Conservation (phyloP, 2,329 filamentous ascomycete genomes). For the Botrytis fragariae region DNA sequence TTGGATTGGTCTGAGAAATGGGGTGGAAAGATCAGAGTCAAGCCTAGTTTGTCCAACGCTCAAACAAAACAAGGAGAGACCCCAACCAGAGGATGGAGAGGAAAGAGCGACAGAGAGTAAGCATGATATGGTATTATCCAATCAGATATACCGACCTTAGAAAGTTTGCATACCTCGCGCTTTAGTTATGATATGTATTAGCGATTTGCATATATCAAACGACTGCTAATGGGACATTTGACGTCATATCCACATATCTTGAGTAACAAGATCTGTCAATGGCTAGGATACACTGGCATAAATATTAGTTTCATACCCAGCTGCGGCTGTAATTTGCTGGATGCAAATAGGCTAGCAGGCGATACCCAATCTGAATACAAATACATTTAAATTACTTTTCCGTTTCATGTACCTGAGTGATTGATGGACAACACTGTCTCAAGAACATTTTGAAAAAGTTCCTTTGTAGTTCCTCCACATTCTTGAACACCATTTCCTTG, state of each 20-base stretch:
- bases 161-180: neutral
- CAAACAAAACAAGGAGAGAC: conserved; percentile 15
- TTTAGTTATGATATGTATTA: conserved; percentile 5
- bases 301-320: conserved; percentile 14
- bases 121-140: neutral
- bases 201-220: conserved; percentile 8
- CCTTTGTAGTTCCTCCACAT: neutral
- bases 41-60: conserved; percentile 21
- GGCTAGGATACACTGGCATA: conserved; percentile 4
- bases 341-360: conserved; percentile 13
- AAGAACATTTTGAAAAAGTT: neutral
- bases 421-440: neutral
- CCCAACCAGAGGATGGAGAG: conserved; percentile 18
- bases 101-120: conserved; percentile 14
- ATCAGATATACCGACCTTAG: neutral
- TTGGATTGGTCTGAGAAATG: conserved; percentile 37
- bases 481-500: neutral
- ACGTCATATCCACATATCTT: conserved; percentile 7
- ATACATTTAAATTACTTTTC: neutral
- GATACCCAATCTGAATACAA: conserved; percentile 17
- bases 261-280: conserved; percentile 4
- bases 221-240: conserved; percentile 1
- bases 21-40: conserved; percentile 31
- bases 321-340: conserved; percentile 7
- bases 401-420: neutral